These are phyloP conservation scores for Acer saccharum DNA, from an alignment of 345 rosid genomes.

Conservation along the genomic window DNA sequence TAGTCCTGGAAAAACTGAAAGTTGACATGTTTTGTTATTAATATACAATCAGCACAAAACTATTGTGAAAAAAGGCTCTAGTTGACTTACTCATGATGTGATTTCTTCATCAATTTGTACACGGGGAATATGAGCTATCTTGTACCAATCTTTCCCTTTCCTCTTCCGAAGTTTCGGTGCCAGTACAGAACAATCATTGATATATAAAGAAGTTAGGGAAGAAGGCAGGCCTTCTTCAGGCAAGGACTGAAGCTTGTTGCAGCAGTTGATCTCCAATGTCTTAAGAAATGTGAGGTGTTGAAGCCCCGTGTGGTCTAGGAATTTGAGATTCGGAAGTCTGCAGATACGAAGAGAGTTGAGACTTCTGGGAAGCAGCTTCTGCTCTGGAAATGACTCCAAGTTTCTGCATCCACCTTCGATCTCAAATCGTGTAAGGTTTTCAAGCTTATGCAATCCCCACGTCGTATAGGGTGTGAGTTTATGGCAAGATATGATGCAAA, in stretches of 20 bases:
- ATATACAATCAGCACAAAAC: background rate
- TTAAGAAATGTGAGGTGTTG: slow-evolving; percentile 23
- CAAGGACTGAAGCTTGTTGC: slow-evolving; percentile 32
- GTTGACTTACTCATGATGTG: slow-evolving; percentile 6
- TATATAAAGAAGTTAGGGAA: slow-evolving; percentile 30
- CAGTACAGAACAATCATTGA: slow-evolving; percentile 16
- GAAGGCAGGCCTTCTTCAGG: slow-evolving; percentile 38
- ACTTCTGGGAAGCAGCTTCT: slow-evolving; percentile 34
- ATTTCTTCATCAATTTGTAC: slow-evolving; percentile 31
- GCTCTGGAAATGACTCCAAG: slow-evolving; percentile 38
- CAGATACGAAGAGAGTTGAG: slow-evolving; percentile 30
- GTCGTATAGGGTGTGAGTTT: slow-evolving; percentile 30
- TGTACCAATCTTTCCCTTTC: slow-evolving; percentile 28
- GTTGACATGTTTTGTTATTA: background rate
- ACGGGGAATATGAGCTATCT: slow-evolving; percentile 21
- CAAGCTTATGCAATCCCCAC: slow-evolving; percentile 36
- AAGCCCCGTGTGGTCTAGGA: slow-evolving; percentile 26
- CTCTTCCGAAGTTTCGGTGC: background rate
- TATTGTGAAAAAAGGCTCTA: background rate
- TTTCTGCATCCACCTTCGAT: slow-evolving; percentile 34
- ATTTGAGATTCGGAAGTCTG: slow-evolving; percentile 22
- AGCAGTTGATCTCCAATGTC: slow-evolving; percentile 33
- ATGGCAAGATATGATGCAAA: slow-evolving; percentile 31
- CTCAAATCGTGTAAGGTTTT: slow-evolving; percentile 34
- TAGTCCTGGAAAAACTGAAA: no score